Conservation (phyloP, 148 eudicot species). For the Fagopyrum tataricum region DNA sequence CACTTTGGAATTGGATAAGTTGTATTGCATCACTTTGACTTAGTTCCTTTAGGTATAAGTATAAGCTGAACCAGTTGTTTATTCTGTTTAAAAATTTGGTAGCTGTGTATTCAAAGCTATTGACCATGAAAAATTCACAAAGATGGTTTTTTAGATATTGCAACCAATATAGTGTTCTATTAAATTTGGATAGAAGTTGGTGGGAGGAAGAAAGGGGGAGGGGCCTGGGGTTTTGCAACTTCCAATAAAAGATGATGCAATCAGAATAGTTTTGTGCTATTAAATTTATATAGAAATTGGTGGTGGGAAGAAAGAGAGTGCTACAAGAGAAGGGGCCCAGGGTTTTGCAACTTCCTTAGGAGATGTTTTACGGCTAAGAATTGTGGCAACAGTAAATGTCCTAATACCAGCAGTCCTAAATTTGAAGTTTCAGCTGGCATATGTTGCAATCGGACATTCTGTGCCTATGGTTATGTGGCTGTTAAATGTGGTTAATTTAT, state of each 20-base stretch:
- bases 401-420: background rate
- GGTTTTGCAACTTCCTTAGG: background rate
- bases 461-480: slow-evolving; percentile 1
- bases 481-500: background rate
- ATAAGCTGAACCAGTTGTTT: no score
- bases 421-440: background rate
- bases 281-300: background rate
- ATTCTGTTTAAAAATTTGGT: background rate
- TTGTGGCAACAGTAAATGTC: background rate
- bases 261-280: no score
- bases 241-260: no score
- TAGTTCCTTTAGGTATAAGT: background rate
- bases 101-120: background rate
- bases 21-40: background rate
- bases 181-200: background rate
- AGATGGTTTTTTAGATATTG: background rate
- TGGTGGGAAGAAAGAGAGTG: background rate
- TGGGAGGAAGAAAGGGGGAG: background rate
- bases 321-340: no score
- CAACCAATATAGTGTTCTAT: background rate
- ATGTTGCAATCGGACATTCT: background rate
- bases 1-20: background rate
- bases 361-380: background rate
- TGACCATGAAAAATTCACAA: background rate
- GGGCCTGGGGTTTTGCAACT: no score